Evolutionary conservation across 2,329 filamentous ascomycete species (phyloP), one percentile per base, ranked within the genome.

Genomic region (Aspergillus niger): DNA sequence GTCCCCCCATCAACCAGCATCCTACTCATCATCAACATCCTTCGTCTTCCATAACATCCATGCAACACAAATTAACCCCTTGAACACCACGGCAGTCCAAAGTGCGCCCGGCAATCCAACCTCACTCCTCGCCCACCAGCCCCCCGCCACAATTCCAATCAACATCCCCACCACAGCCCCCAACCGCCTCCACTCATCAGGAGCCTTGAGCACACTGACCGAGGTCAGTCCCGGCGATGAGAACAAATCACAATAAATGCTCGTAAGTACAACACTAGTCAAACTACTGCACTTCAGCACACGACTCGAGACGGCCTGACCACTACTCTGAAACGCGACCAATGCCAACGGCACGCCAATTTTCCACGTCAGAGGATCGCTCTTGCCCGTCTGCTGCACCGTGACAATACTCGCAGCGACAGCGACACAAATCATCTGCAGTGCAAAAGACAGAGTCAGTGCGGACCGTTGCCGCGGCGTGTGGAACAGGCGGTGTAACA

Each of bases 241-340:
- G 67, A 91, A 91, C 20, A 94, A 71, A 72, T 94, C 91, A 71
- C 90, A 92, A 78, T 93, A 94, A 63, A 91, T 87, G 71, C 89
- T 92, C 1, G 91, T 94, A 61, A 95, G 76, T 3, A 93, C 91
- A 15, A 92, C 90, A 63, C 89, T 92, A 0, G 90, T 92, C 20
- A 94, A 77, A 2, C 87, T 86, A 60, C 86, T 87, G 70, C 88
- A 89, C 68, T 87, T 84, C 61, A 94, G 75, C 0, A 89, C 86
- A 3, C 90, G 79, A 67, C 88, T 91, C 0, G 86, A 85, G n/a
- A 92, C 87, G 1, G 90, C 90, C 72, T 94, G 91, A 0, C 90
- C 91, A 57, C 88, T 89, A 64, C 86, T 88, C 77, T 94, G 91
- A 68, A 94, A 91, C 1, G 89, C 89, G 5, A 92, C 82, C 7